Conservation (phyloP, 257 asterid genomes). For the Petrea volubilis region DNA sequence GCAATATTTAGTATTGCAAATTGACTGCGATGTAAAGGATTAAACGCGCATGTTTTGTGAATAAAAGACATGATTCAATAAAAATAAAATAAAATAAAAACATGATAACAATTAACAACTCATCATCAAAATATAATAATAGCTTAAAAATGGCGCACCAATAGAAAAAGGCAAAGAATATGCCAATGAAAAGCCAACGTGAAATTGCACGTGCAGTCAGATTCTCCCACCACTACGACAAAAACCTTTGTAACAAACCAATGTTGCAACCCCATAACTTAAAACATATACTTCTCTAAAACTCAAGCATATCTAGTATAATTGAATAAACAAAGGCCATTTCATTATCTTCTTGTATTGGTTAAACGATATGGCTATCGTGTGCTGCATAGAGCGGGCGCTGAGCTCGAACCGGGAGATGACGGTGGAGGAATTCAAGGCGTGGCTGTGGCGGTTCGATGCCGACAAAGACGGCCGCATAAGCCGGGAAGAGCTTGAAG, state of each 20-base stretch:
- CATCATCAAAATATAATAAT: background rate
- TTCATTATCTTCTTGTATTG: too few relatives aligned
- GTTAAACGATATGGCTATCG: constrained; percentile 24
- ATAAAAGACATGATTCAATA: too few relatives aligned
- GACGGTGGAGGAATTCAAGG: constrained; percentile 37
- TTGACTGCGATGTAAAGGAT: too few relatives aligned
- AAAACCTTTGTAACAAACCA: too few relatives aligned
- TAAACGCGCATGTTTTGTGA: too few relatives aligned
- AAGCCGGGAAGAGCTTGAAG: constrained; percentile 31
- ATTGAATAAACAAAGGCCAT: background rate
- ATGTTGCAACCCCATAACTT: background rate
- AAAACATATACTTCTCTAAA: too few relatives aligned
- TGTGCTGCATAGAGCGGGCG: constrained; percentile 16
- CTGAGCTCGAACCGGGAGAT: constrained; percentile 23
- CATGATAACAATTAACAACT: background rate
- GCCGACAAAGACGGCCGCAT: constrained; percentile 31
- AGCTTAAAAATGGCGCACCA: background rate
- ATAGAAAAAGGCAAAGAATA: background rate
- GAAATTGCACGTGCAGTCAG: background rate
- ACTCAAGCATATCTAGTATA: background rate
- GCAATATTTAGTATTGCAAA: too few relatives aligned
- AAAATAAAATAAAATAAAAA: too few relatives aligned
- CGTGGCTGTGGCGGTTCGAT: constrained; percentile 28
- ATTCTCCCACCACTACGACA: background rate
- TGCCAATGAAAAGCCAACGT: background rate